These are phyloP conservation scores for Pleurotus tuoliensis DNA, from an alignment of 768 basidiomycete species.

Conservation along the genomic window DNA sequence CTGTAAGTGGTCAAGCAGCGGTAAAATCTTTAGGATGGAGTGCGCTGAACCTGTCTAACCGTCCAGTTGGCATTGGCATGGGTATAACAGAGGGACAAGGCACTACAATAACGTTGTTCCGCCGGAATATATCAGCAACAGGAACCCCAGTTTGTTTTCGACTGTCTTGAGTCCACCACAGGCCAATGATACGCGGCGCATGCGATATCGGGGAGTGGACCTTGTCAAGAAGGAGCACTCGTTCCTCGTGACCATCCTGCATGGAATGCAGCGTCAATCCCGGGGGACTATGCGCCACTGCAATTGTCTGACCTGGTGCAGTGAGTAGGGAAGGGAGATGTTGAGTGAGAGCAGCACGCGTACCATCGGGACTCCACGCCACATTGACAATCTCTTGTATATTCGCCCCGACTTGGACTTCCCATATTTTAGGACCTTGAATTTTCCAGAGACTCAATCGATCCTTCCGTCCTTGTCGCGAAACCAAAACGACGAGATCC, in stretches of 20 bases:
- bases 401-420: slow-evolving; percentile 56
- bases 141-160: slow-evolving; percentile 31
- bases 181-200: slow-evolving; percentile 36
- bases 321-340: slow-evolving; percentile 7
- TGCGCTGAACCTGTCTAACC: slow-evolving; percentile 74
- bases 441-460: slow-evolving; percentile 77
- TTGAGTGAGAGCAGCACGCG: slow-evolving; percentile 11
- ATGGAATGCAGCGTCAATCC: slow-evolving; percentile 70
- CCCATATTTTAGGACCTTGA: slow-evolving; percentile 80
- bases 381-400: slow-evolving; percentile 52
- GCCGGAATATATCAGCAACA: slow-evolving; percentile 75
- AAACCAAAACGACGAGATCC: slow-evolving; percentile 68
- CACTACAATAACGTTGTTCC: slow-evolving; percentile 61
- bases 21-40: slow-evolving; percentile 63
- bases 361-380: slow-evolving; percentile 85
- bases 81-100: slow-evolving; percentile 5
- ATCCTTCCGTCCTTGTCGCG: slow-evolving; percentile 63
- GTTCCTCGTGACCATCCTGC: slow-evolving; percentile 65
- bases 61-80: slow-evolving; percentile 12
- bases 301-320: slow-evolving; percentile 60
- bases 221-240: slow-evolving; percentile 26
- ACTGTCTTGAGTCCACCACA: slow-evolving; percentile 73
- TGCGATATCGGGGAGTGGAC: not conserved
- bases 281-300: slow-evolving; percentile 66
- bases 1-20: slow-evolving; percentile 65